Base-by-base conservation (phyloP, 2,329 filamentous ascomycete genomes). In the Fusarium chuoi region DNA sequence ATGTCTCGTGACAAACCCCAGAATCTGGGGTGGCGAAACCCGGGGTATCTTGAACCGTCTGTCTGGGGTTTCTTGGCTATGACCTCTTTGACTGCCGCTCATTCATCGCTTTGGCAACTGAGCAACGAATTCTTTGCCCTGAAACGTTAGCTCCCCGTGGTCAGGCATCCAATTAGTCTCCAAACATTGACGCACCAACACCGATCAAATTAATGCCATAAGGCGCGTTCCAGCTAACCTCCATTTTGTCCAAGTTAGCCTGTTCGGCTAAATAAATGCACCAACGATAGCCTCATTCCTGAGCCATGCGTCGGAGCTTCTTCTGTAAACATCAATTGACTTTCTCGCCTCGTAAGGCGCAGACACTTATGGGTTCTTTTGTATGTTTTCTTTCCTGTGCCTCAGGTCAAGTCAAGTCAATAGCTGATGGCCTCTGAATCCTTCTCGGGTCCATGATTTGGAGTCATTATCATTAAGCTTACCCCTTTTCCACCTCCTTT, bases 221-320 rank as follows among this genome's bases (percentile, higher is more conserved):
- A 35, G 48, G 38, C 51, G 24, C 36, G 24, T 62, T 51, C 20
- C 28, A 28, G 14, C 48, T 67, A 67, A 44, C 39, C 24, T 56
- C 28, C 35, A 20, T 56, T 24, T 35, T 49, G n/a, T 42, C 38
- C 28, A 39, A 28, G n/a, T 44, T 68, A 67, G 51, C 22, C 26
- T 26, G 17, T 26, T 36, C 65, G 55, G 64, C 64, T 68, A 68
- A 68, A 65, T 39, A 48, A 49, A 30, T 45, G 46, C 62, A 65
- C 33, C 33, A 65, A 62, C 56, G 46, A 62, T 26, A 39, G 26
- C 26, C 35, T 64, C 30, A 18, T 44, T 33, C 48, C 24, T 39
- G 30, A 49, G 56, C 56, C 45, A 42, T 41, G 33, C 30, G 44
- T 49, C 46, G 41, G 30, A 39, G n/a, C 26, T n/a, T 57, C 39